phyloP scores from a whole-genome alignment of 2,329 filamentous ascomycete species.

The Neospermospora avenae region DNA sequence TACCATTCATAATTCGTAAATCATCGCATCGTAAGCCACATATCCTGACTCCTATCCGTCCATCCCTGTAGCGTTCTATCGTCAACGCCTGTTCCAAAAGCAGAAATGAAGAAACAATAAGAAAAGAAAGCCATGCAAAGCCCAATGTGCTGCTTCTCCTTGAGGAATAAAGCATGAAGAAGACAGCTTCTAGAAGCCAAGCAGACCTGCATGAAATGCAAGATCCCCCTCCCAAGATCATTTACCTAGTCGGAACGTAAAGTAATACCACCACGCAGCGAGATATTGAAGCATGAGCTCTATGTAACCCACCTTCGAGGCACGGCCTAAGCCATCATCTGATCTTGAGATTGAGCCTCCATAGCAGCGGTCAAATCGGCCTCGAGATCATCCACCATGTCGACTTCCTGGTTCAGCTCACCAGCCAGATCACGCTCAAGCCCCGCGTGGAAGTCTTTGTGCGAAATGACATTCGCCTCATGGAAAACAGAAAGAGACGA shows the following conservation, averaged over 20 bases:
- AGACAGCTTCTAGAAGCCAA: too few species aligned
- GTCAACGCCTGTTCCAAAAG: too few species aligned
- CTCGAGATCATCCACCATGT: background rate
- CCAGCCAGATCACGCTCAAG: background rate
- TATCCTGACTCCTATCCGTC: background rate
- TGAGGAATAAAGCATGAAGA: too few species aligned
- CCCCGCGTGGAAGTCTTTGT: background rate
- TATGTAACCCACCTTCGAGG: too few species aligned
- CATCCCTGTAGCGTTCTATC: background rate
- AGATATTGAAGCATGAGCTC: too few species aligned
- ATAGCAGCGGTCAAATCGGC: background rate
- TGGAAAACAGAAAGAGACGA: background rate
- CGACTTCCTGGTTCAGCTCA: background rate
- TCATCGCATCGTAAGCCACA: background rate
- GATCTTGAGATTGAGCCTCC: background rate
- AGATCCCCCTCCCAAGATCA: too few species aligned
- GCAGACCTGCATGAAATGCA: too few species aligned
- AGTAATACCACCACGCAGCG: background rate
- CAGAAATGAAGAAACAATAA: too few species aligned
- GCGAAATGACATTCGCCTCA: background rate
- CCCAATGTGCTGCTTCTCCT: too few species aligned
- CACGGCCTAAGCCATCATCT: background rate
- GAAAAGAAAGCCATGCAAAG: too few species aligned
- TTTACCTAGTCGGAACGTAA: background rate
- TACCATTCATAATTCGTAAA: background rate